Base-by-base conservation (phyloP, 2,329 filamentous ascomycete genomes). In the Phialocephala sp. region DNA sequence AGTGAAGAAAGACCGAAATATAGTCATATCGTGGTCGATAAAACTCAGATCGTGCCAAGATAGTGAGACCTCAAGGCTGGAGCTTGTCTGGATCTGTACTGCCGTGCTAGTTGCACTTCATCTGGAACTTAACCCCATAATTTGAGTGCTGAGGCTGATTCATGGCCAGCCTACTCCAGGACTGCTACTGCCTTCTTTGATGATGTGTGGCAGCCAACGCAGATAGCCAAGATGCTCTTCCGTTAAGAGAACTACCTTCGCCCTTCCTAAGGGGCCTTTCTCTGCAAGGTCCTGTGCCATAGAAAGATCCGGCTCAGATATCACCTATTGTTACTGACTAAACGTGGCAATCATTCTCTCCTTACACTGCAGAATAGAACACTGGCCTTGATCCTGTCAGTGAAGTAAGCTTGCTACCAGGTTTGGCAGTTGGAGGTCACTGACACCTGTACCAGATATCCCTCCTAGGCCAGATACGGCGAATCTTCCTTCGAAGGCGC, bases 211-310 rank as follows among this genome's bases (percentile, higher is more conserved):
- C 55, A 52, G 62, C 57, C 56, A 54, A 55, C 12, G 60, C 20
- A n/a, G 47, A 37, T 45, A 43, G 58, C 56, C 57, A 47, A 59
- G 47, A 47, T 47, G 24, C 35, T 59, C 47, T 11, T 41, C 52
- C 37, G 45, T 72, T 69, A 72, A 70, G 56, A 66, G 60, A 64
- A 68, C 57, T 50, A 56, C 58, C 45, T 11, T 62, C 67, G 60
- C 69, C 69, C 69, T 72, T 63, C 45, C 54, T 56, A 71, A 69
- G 71, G 70, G 70, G 54, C 68, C 37, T 39, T 57, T 57, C 59
- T 68, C 70, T 72, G 69, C 67, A 74, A 74, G 71, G 69, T 54
- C 24, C 24, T 55, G 27, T 68, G 37, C 60, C 41, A 32, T 39
- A 65, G 61, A 59, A 59, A 20, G 22, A 60, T 20, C 50, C 41